phyloP scores from a whole-genome alignment of 805 yeast genomes.

The Yarrowia sp. region DNA sequence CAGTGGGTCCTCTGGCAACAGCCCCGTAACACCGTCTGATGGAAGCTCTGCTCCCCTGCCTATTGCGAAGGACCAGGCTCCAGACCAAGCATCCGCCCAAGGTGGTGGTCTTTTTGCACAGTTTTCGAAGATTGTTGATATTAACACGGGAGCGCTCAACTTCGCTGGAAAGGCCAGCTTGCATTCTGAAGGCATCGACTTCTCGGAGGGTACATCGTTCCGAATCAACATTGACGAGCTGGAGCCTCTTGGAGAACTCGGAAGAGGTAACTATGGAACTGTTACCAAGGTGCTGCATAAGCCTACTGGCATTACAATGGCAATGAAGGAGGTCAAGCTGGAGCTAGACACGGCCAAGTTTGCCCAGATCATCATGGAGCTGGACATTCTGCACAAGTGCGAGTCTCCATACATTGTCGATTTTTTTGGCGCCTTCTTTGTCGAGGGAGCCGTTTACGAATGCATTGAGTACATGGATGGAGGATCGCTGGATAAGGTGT shows the following conservation, averaged over 20 bases:
- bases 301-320: conserved; percentile 91
- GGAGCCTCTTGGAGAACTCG: conserved; percentile 68
- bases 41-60: conserved; percentile 34
- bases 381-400: conserved; percentile 90
- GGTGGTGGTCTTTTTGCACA: conserved; percentile 56
- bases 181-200: conserved; percentile 88
- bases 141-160: conserved; percentile 85
- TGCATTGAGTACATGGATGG: conserved; percentile 95
- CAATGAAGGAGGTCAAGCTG: conserved; percentile 92
- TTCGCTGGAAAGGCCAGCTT: conserved; percentile 92
- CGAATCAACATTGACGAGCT: conserved; percentile 82
- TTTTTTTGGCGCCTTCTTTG: conserved; percentile 93
- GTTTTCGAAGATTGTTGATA: conserved; percentile 83
- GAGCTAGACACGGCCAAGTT: conserved; percentile 93
- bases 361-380: conserved; percentile 91
- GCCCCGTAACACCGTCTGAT: conserved; percentile 34
- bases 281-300: conserved; percentile 89
- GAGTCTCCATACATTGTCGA: conserved; percentile 88
- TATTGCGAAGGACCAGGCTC: conserved; percentile 8
- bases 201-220: conserved; percentile 82
- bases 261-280: conserved; percentile 95
- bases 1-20: conserved; percentile 19
- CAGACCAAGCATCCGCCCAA: conserved; percentile 20
- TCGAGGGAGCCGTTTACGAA: conserved; percentile 94
- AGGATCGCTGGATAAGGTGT: conserved; percentile 78